phyloP scores from a whole-genome alignment of 257 asterid genomes.

The Solanum chiquidenum region DNA sequence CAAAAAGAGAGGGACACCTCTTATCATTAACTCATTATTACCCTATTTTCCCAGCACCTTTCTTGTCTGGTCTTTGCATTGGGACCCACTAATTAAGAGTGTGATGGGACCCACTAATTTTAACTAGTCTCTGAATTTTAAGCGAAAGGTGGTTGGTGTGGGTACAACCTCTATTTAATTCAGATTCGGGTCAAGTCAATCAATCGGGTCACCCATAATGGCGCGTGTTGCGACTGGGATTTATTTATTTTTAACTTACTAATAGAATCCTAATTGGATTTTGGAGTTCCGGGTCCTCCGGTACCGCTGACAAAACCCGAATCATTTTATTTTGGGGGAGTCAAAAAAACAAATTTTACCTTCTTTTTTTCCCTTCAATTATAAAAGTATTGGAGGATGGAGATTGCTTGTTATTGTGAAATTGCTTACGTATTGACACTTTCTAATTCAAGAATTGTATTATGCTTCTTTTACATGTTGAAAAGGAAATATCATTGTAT shows the following conservation, averaged over 20 bases:
- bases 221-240: neutral
- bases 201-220: neutral
- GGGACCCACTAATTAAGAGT: neutral
- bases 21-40: conserved; percentile 54
- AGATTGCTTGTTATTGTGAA: neutral
- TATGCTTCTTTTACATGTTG: neutral
- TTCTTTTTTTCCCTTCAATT: neutral
- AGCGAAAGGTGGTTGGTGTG: conserved; percentile 12
- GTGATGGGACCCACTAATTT: neutral
- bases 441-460: neutral
- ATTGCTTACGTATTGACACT: neutral
- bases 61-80: neutral
- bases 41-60: neutral
- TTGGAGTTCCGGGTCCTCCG: conserved; percentile 48
- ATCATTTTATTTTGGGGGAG: neutral
- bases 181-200: neutral
- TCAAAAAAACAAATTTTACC: neutral
- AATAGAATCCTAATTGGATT: conserved; percentile 1
- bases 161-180: conserved; percentile 13
- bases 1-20: neutral
- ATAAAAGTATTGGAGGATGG: neutral
- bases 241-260: neutral
- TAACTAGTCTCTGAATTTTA: conserved; percentile 6
- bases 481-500: neutral
- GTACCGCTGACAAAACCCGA: conserved; percentile 41